Conservation (phyloP, 192 early-diverging fungal genomes). For the Allomyces arbusculus region DNA sequence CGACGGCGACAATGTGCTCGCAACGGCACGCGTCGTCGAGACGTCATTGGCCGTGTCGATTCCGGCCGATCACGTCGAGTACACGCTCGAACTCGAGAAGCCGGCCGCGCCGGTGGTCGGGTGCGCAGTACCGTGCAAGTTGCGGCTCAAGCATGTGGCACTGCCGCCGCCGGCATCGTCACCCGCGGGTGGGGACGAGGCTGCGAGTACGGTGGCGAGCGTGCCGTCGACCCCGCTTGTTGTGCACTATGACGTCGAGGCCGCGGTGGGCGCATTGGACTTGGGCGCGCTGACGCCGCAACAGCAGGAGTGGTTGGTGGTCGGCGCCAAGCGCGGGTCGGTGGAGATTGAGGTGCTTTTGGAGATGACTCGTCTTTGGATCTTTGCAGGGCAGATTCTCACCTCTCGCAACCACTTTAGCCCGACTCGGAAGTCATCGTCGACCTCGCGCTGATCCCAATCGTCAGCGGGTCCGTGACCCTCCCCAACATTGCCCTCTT, state of each 20-base stretch:
- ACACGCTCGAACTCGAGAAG: neutral
- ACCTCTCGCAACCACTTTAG: neutral
- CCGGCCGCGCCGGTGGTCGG: neutral
- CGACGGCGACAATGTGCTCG: neutral
- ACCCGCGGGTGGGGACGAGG: neutral
- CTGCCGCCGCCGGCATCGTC: neutral
- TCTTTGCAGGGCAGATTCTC: neutral
- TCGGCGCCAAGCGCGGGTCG: neutral
- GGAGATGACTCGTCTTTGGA: neutral
- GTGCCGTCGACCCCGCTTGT: too few relatives aligned
- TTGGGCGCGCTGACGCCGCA: neutral
- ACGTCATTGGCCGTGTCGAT: neutral
- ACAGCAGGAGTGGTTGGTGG: neutral
- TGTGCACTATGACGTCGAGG: neutral
- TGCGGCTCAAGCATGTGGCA: neutral
- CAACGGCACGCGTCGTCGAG: neutral
- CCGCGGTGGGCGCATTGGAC: neutral
- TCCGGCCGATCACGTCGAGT: neutral
- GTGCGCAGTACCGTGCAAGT: neutral
- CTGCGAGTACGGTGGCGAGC: too few relatives aligned
- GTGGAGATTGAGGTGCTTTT: neutral
- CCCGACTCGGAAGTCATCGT: neutral
- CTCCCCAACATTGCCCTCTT: neutral
- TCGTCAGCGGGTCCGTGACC: neutral
- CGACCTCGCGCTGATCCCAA: neutral